phyloP scores from a whole-genome alignment of 1,284 basidiomycete genomes.

The Trichosporon asahii region DNA sequence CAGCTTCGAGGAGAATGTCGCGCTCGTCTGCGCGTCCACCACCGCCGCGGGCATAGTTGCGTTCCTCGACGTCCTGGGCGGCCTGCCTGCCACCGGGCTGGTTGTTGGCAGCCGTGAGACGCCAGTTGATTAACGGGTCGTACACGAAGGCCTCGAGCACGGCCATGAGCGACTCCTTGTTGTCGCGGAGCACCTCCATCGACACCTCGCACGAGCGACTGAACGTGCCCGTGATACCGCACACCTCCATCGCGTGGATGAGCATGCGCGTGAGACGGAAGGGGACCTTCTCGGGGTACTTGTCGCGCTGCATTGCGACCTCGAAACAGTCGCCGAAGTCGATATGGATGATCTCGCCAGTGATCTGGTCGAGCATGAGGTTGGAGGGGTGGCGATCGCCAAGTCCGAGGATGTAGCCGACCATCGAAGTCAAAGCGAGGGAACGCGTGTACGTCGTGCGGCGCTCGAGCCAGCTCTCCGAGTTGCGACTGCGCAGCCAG shows the following conservation, averaged over 20 bases:
- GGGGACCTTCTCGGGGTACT: conserved; percentile 98
- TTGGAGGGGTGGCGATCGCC: conserved; percentile 99
- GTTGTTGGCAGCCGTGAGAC: conserved; percentile 52
- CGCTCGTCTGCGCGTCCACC: conserved; percentile 48
- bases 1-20: conserved; percentile 50
- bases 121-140: conserved; percentile 61
- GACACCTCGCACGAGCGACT: conserved; percentile 93
- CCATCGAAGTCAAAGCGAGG: conserved; percentile 93
- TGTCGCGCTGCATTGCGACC: conserved; percentile 91
- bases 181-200: conserved; percentile 92
- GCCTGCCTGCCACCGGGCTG: conserved; percentile 43
- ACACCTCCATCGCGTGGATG: conserved; percentile 98
- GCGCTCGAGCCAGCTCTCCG: conserved; percentile 96
- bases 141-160: conserved; percentile 80
- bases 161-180: conserved; percentile 97
- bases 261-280: conserved; percentile 98
- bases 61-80: conserved; percentile 25
- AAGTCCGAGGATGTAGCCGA: conserved; percentile 93
- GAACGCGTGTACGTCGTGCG: conserved; percentile 95
- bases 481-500: conserved; percentile 92
- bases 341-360: conserved; percentile 94
- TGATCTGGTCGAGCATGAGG: conserved; percentile 83
- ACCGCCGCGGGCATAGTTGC: conserved; percentile 18
- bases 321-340: conserved; percentile 97
- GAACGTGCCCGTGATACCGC: conserved; percentile 97